A percentile compares a stretch with the other conserved stretches of the same genome.
Conservation (phyloP, 2,329 filamentous ascomycete species). For the Dryadomyces quercus-mongolicae region DNA sequence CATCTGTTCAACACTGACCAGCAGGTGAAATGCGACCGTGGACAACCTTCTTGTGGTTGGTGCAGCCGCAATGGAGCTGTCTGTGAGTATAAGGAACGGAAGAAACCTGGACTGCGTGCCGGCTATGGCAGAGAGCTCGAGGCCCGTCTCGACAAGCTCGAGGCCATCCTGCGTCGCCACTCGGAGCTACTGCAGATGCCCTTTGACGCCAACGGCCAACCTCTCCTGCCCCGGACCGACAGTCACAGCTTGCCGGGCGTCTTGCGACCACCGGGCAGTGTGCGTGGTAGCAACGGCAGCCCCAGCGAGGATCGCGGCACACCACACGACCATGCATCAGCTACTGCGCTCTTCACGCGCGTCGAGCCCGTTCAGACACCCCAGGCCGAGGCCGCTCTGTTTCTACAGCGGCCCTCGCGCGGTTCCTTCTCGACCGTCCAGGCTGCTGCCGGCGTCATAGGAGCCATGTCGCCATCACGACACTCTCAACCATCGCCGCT, state of each 20-base stretch:
- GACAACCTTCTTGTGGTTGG: slow-evolving; percentile 60
- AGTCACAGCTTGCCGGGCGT: neutral
- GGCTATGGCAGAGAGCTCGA: slow-evolving; percentile 64
- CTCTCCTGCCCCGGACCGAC: neutral
- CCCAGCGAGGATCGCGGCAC: slow-evolving; percentile 42
- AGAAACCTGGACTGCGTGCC: slow-evolving; percentile 53
- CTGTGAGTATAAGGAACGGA: slow-evolving; percentile 58
- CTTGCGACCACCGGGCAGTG: slow-evolving; percentile 23
- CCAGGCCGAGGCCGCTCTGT: slow-evolving; percentile 47
- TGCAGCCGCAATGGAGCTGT: slow-evolving; percentile 49
- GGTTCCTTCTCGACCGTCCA: slow-evolving; percentile 3
- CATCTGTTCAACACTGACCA: neutral
- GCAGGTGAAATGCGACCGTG: slow-evolving; percentile 64
- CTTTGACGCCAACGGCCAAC: slow-evolving; percentile 27
- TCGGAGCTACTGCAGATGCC: slow-evolving; percentile 52
- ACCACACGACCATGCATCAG: slow-evolving; percentile 30
- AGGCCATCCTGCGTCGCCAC: slow-evolving; percentile 53
- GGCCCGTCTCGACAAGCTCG: slow-evolving; percentile 57
- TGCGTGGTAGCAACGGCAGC: slow-evolving; percentile 37
- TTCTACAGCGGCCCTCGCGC: slow-evolving; percentile 45
- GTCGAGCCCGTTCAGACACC: slow-evolving; percentile 36
- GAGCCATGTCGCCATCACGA: slow-evolving; percentile 24
- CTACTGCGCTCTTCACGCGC: slow-evolving; percentile 32
- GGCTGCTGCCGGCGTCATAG: slow-evolving; percentile 3
- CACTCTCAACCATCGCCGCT: slow-evolving; percentile 19